Conservation (phyloP, 768 basidiomycete species). For the Xanthoconium stramineum region DNA sequence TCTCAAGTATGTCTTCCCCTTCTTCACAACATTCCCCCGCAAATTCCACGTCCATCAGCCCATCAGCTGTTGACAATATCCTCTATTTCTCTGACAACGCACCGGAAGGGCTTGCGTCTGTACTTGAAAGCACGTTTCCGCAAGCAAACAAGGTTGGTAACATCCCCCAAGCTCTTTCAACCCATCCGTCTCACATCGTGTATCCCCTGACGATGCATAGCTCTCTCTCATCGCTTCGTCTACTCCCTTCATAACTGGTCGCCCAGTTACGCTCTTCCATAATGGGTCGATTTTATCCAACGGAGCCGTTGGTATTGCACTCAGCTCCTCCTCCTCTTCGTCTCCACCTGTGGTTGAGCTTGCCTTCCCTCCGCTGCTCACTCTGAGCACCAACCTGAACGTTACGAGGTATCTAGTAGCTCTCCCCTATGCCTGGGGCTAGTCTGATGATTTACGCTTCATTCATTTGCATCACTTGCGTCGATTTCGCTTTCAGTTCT, state of each 20-base stretch:
- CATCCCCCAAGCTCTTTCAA: not conserved
- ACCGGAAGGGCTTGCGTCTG: conserved; percentile 52
- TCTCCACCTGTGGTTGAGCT: conserved; percentile 17
- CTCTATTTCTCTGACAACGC: conserved; percentile 57
- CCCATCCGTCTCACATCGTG: not conserved
- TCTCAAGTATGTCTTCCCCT: conserved; percentile 24
- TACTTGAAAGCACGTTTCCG: conserved; percentile 40
- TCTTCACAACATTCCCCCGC: not conserved
- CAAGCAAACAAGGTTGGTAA: conserved; percentile 47
- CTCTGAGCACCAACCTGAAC: conserved; percentile 42
- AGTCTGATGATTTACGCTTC: not conserved
- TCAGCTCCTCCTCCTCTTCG: conserved; percentile 24
- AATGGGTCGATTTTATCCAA: conserved; percentile 51
- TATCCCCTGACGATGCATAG: conserved; percentile 30
- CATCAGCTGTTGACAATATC: conserved; percentile 27
- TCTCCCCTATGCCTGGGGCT: not conserved
- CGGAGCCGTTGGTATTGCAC: conserved; percentile 70
- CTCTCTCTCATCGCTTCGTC: conserved; percentile 68
- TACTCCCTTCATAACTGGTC: conserved; percentile 77
- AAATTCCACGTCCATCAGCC: conserved; percentile 11
- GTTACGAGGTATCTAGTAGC: conserved; percentile 49
- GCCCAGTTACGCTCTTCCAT: conserved; percentile 66
- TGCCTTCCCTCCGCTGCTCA: conserved; percentile 39
- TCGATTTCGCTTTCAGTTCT: conserved; percentile 32
- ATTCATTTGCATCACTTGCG: not conserved